Base-by-base conservation (phyloP, 306 rosid genomes). In the Glycine latifolia region DNA sequence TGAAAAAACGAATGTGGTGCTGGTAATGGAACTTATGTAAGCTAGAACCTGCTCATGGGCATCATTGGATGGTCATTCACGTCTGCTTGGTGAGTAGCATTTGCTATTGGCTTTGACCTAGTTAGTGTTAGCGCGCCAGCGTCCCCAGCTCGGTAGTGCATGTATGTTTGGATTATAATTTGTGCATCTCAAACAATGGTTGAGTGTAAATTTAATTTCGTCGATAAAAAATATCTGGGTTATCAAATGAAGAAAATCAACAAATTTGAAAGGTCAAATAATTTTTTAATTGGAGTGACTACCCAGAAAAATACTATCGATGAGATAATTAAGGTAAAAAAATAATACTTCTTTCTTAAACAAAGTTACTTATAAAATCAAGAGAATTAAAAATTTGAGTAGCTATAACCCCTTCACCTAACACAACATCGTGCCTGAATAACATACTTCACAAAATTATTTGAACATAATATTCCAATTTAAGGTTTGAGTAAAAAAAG, bases 41-140 rank as follows among this genome's bases (percentile, higher is more conserved):
- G 46, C 43, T 44, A 50, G 50, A 65, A 13, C 11, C 47, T 39
- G 50, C 49, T 8, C 52, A 46, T 10, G 67, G 37, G 48, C 60
- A 59, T 68, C 39, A 41, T 31, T 20, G 83, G 61, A 15, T 67
- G 65, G 61, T 46, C 41, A 52, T 75, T 61, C 82, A 15, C 41
- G 13, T 52, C 62, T 72, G 50, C 13, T 1, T 60, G 8, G 54
- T 14, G 26, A 39, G 71, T 39, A 7, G 69, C 46, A 12, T 61
- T 10, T 11, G 11, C 69, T 12, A n/a, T 60, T 26, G 35, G 35
- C 35, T 58, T 58, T 58, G 5, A 58, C 31, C 65, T 17, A 37
- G 13, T 58, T 17, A 3, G 35, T 8, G 35, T 17, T 26, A 16
- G 39, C 13, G 47, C 48, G 20, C 20, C 20, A 20, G 20, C 20